Base-by-base conservation (phyloP, 169 alveolate genomes). In the Eimeria praecox region DNA sequence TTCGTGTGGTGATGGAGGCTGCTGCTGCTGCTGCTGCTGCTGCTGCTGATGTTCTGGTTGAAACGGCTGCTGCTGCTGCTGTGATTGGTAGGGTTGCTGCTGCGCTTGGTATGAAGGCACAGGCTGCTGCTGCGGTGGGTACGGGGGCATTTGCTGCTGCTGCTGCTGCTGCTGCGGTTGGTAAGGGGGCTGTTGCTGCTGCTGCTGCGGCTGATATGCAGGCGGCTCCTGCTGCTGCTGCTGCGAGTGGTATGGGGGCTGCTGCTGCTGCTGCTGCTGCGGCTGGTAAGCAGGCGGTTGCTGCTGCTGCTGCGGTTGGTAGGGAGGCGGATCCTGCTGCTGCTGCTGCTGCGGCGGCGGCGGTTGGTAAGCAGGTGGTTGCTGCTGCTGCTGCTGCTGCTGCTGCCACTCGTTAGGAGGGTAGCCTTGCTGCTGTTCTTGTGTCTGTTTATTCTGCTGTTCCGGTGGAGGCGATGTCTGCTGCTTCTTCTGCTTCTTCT, bases 271-370 rank as follows among this genome's bases (percentile, higher is more conserved):
- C 77, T 66, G 38, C 24, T 24, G 77, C 24, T 66, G 77, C 24
- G 12, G 38, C 24, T 52, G 6, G n/a, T n/a, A n/a, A n/a, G n/a
- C n/a, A n/a, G 35, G 86, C 42, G 35, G 56, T 22, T 9, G 16
- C 49, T 30, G 24, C 9, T 40, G 86, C 86, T 40, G 86, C 86
- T 75, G 86, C 86, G 22, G 86, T n/a, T 64, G 35, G 40, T 64
- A 5, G 10, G 27, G 75, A 18, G 6, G 35, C 75, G 40, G 18
- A 9, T 64, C 33, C 59, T 52, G 59, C 75, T 64, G 75, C 75
- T 64, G 75, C 75, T 64, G 75, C 75, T 64, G 35, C n/a, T 12
- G 75, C 75, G 6, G 75, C 75, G 10, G 12, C 75, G 10, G 35
- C 75, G 27, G 75, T n/a, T 64, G 77, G 42, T 66, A 30, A 24